Conservation (phyloP, 2,329 filamentous ascomycete species). For the Rutstroemia sp. region DNA sequence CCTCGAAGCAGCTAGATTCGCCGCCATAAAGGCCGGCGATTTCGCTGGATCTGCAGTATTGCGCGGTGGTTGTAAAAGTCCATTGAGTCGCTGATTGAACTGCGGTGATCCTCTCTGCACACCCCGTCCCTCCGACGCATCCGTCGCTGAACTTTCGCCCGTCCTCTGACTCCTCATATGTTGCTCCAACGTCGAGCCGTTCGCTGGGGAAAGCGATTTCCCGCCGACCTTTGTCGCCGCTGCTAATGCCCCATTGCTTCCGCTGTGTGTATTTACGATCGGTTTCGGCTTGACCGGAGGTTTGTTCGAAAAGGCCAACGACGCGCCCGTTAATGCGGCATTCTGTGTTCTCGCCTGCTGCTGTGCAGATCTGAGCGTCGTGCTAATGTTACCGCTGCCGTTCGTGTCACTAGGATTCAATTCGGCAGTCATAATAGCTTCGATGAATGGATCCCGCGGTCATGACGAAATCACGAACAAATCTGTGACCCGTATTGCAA, state of each 20-base stretch:
- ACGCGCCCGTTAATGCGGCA: not conserved
- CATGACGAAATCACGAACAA: not conserved
- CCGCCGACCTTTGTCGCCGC: conserved; percentile 34
- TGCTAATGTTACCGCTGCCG: not conserved
- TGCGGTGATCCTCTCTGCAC: not conserved
- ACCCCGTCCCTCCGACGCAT: not conserved
- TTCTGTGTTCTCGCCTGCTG: conserved; percentile 7
- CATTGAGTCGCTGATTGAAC: not conserved
- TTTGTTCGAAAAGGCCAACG: conserved; percentile 23
- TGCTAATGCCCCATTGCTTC: conserved; percentile 37
- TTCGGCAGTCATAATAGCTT: not conserved
- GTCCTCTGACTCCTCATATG: conserved; percentile 8
- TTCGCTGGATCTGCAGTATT: conserved; percentile 26
- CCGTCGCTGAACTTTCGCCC: not conserved
- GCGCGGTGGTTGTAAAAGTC: not conserved
- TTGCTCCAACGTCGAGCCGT: conserved; percentile 3
- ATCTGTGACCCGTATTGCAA: not conserved
- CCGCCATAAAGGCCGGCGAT: conserved; percentile 55
- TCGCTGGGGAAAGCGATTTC: conserved; percentile 8
- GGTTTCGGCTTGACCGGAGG: conserved; percentile 35
- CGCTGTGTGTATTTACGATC: conserved; percentile 30
- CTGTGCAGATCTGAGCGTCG: not conserved
- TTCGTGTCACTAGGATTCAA: not conserved
- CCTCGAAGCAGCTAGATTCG: conserved; percentile 54
- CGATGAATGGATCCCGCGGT: not conserved